These are phyloP conservation scores for Boletus reticulatus DNA, from an alignment of 768 basidiomycete genomes.

Conservation along the genomic window DNA sequence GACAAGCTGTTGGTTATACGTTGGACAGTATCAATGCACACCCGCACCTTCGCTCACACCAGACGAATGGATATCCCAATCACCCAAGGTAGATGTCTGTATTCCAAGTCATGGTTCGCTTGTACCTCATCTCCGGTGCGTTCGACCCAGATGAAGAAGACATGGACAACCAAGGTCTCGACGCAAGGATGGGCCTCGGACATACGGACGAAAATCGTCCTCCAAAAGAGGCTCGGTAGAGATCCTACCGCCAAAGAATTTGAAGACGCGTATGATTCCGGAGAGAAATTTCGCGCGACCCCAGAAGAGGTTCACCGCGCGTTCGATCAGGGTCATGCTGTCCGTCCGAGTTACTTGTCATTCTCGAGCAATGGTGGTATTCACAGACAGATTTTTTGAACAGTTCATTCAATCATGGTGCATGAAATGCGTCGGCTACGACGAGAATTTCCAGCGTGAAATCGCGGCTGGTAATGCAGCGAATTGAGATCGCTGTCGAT, in stretches of 20 bases:
- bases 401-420: constrained; percentile 17
- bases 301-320: constrained; percentile 13
- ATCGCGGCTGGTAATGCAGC: constrained; percentile 12
- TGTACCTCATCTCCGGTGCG: background rate
- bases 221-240: constrained; percentile 14
- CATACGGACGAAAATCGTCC: constrained; percentile 16
- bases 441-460: constrained; percentile 20
- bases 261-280: background rate
- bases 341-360: background rate
- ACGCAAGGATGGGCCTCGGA: constrained; percentile 8
- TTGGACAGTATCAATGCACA: constrained; percentile 17
- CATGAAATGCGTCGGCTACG: constrained; percentile 21
- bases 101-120: background rate
- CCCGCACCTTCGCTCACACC: constrained; percentile 7
- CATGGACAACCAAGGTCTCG: constrained; percentile 16
- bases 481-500: background rate
- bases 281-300: constrained; percentile 10
- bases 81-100: constrained; percentile 1
- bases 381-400: background rate
- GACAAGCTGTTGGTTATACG: constrained; percentile 16
- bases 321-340: constrained; percentile 14
- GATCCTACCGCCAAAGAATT: constrained; percentile 12
- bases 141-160: constrained; percentile 15
- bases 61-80: constrained; percentile 19
- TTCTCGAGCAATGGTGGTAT: background rate